Percentiles rank a stretch among this genome's conserved stretches.
These are phyloP conservation scores for Hyphopichia pseudoburtonii DNA, from an alignment of 1,139 yeast species.

Conservation along the genomic window DNA sequence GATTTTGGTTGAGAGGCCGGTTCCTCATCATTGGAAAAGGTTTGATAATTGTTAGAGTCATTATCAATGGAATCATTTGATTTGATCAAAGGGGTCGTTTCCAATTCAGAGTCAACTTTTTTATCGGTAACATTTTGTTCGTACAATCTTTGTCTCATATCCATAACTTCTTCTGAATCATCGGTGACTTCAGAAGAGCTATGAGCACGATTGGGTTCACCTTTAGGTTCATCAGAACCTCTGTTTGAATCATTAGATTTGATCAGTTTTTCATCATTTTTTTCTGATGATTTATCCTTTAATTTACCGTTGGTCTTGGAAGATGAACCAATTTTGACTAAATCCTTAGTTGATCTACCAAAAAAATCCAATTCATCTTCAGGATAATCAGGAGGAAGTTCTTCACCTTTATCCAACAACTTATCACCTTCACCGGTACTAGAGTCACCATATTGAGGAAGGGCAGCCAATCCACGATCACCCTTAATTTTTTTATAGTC, in stretches of 20 bases:
- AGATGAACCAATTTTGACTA: constrained; percentile 22
- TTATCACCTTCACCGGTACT: constrained; percentile 34
- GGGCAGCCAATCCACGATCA: constrained; percentile 44
- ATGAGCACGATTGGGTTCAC: constrained; percentile 5
- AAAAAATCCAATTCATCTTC: constrained; percentile 65
- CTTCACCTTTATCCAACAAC: constrained; percentile 70
- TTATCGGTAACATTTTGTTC: constrained; percentile 23
- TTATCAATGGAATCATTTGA: background rate
- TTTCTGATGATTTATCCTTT: constrained; percentile 4
- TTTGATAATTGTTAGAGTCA: constrained; percentile 7
- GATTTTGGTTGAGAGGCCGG: background rate
- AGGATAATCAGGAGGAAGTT: constrained; percentile 68
- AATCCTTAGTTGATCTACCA: constrained; percentile 39
- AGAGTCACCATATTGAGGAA: constrained; percentile 38
- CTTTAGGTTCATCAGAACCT: constrained; percentile 8
- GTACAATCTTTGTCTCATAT: constrained; percentile 36
- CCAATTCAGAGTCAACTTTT: background rate
- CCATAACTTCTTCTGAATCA: constrained; percentile 43
- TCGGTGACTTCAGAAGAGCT: constrained; percentile 28
- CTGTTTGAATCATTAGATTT: constrained; percentile 13
- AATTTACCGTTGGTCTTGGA: constrained; percentile 16
- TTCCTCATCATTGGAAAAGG: no score
- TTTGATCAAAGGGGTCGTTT: constrained; percentile 1
- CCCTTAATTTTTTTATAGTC: constrained; percentile 42
- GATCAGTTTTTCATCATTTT: constrained; percentile 12